phyloP scores from a whole-genome alignment of 495 filamentous ascomycete species.

The Jackrogersella minutella region DNA sequence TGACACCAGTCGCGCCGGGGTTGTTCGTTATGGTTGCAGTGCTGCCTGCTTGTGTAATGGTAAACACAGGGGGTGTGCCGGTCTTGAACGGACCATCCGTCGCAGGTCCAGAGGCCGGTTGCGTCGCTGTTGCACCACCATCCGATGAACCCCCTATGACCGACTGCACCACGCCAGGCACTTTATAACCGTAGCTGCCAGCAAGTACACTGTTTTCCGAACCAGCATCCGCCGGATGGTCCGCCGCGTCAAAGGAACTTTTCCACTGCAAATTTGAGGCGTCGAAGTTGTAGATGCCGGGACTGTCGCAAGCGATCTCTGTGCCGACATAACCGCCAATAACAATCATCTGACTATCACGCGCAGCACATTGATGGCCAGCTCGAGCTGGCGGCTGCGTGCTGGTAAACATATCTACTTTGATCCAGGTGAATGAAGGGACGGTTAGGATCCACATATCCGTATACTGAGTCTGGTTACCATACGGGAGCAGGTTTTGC shows the following conservation, averaged over 20 bases:
- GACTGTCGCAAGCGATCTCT: slow-evolving; percentile 68
- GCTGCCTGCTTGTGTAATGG: slow-evolving; percentile 65
- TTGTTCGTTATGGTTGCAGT: slow-evolving; percentile 61
- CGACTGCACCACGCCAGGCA: slow-evolving; percentile 66
- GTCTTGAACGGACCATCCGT: slow-evolving; percentile 74
- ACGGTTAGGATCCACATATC: slow-evolving; percentile 84
- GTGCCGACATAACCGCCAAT: slow-evolving; percentile 74
- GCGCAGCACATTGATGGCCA: slow-evolving; percentile 73
- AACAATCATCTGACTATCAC: slow-evolving; percentile 74
- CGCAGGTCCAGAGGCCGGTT: slow-evolving; percentile 66
- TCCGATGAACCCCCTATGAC: slow-evolving; percentile 67
- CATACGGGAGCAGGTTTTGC: slow-evolving; percentile 65
- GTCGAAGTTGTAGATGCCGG: slow-evolving; percentile 76
- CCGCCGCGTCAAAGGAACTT: slow-evolving; percentile 64
- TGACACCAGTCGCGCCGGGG: slow-evolving; percentile 21
- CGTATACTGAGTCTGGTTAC: slow-evolving; percentile 64
- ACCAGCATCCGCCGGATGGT: slow-evolving; percentile 47
- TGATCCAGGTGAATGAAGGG: slow-evolving; percentile 76
- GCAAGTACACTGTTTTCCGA: slow-evolving; percentile 59
- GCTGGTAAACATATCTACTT: slow-evolving; percentile 61
- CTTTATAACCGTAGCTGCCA: slow-evolving; percentile 68
- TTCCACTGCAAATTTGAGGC: slow-evolving; percentile 67
- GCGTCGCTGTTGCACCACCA: slow-evolving; percentile 73
- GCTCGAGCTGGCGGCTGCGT: slow-evolving; percentile 68
- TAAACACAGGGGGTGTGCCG: slow-evolving; percentile 69